Evolutionary conservation across 2,329 filamentous ascomycete species (phyloP).

Genomic region (Drechslerella stenobrocha): DNA sequence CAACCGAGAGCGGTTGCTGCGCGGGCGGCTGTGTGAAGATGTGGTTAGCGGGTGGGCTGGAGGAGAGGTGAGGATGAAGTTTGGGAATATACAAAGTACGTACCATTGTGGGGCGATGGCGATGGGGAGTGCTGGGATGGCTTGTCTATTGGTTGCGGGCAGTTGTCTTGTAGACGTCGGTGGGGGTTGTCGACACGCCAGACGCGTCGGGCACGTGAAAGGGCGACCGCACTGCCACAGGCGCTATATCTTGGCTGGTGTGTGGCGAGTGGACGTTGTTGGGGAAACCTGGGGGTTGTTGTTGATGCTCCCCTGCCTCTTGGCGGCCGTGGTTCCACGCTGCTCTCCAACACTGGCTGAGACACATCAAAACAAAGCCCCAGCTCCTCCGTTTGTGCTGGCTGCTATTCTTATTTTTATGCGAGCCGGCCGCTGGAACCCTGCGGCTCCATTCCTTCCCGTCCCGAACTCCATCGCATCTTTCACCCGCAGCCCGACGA

Average conservation of each 20-base stretch:
- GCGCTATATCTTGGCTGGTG: too few species aligned
- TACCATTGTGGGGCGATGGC: background rate
- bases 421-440: background rate
- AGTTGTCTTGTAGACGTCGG: too few species aligned
- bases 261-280: conserved; percentile 17
- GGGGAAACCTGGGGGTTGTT: conserved; percentile 19
- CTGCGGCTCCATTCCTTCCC: conserved; percentile 3
- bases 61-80: background rate
- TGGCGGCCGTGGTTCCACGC: conserved; percentile 6
- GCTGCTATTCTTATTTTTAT: too few species aligned
- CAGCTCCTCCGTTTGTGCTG: conserved; percentile 12
- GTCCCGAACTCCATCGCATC: conserved; percentile 7
- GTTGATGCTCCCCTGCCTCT: conserved; percentile 14
- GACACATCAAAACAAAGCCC: conserved; percentile 32
- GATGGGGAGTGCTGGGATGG: too few species aligned
- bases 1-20: conserved; percentile 22
- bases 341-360: conserved; percentile 2
- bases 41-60: too few species aligned
- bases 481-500: conserved; percentile 9
- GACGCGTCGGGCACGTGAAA: too few species aligned
- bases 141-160: too few species aligned
- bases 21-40: conserved; percentile 10
- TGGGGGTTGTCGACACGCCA: background rate
- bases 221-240: too few species aligned
- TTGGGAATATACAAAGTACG: too few species aligned